A percentile compares a stretch with the other conserved stretches of the same genome.
Conservation (phyloP, 352 stramenopile genomes). For the Phytophthora meadii region DNA sequence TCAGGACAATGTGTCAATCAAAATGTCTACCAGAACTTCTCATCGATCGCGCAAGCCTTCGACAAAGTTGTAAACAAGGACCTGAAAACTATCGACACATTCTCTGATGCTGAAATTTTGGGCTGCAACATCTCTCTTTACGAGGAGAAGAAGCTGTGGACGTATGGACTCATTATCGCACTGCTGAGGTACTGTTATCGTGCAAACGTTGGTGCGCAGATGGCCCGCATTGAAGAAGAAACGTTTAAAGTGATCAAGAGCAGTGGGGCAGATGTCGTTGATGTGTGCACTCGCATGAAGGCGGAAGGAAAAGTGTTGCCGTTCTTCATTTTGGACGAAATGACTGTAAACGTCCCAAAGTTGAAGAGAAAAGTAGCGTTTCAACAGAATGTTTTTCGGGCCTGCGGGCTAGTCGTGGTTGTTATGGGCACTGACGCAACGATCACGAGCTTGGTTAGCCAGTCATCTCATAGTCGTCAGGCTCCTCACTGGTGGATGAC, state of each 20-base stretch:
- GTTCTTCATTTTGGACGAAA: constrained; percentile 20
- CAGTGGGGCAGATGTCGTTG: not conserved
- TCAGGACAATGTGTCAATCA: not conserved
- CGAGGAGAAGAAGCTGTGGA: too few species aligned
- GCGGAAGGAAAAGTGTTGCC: not conserved
- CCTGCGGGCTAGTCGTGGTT: constrained; percentile 24
- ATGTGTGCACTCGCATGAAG: not conserved
- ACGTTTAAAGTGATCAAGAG: constrained; percentile 1
- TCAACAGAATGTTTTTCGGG: constrained; percentile 10
- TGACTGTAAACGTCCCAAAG: not conserved
- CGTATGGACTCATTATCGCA: not conserved
- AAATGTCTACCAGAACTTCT: not conserved
- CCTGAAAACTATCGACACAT: too few species aligned
- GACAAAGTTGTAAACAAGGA: not conserved
- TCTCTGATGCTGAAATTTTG: not conserved
- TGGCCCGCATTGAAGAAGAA: constrained; percentile 5
- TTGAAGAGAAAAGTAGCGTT: constrained; percentile 15
- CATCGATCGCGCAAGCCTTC: not conserved
- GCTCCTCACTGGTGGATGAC: not conserved
- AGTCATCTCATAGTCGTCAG: not conserved
- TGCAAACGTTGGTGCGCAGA: not conserved
- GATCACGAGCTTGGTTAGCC: constrained; percentile 11
- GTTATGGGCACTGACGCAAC: constrained; percentile 35
- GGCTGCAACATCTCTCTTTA: not conserved
- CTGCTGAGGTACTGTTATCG: not conserved